phyloP scores from a whole-genome alignment of 108 stramenopile species.

The Nitzschia sp. region DNA sequence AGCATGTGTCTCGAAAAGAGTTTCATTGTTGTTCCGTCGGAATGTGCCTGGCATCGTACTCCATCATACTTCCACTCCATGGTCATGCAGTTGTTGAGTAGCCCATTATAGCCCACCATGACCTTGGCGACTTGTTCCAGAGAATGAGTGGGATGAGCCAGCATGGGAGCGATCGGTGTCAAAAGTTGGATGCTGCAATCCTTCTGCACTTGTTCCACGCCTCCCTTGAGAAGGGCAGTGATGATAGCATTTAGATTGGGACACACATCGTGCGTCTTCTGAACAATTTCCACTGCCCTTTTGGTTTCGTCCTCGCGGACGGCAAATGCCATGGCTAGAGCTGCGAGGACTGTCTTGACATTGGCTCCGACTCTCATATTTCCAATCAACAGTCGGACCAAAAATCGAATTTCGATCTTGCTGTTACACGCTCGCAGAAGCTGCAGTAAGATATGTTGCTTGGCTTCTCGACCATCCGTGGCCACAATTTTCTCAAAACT shows the following conservation, averaged over 20 bases:
- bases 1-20: conserved; percentile 83
- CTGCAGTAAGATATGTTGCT: conserved; percentile 36
- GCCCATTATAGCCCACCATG: conserved; percentile 6
- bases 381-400: conserved; percentile 44
- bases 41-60: conserved; percentile 87
- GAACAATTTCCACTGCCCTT: conserved; percentile 29
- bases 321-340: conserved; percentile 39
- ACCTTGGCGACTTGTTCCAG: conserved; percentile 38
- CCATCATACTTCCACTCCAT: conserved; percentile 94
- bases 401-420: conserved; percentile 43
- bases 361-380: conserved; percentile 55
- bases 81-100: background rate
- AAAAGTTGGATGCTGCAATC: conserved; percentile 37
- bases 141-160: conserved; percentile 49
- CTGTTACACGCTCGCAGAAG: conserved; percentile 36
- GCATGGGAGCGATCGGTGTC: conserved; percentile 54
- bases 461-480: conserved; percentile 27
- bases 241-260: conserved; percentile 36
- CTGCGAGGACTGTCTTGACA: conserved; percentile 42
- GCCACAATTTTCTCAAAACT: conserved; percentile 25
- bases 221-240: conserved; percentile 37
- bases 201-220: conserved; percentile 32
- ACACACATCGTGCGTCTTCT: conserved; percentile 42
- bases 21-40: conserved; percentile 33
- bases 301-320: background rate